A percentile compares a stretch with the other conserved stretches of the same genome.
Conservation (phyloP, 108 stramenopile genomes). For the Tribonema minus region DNA sequence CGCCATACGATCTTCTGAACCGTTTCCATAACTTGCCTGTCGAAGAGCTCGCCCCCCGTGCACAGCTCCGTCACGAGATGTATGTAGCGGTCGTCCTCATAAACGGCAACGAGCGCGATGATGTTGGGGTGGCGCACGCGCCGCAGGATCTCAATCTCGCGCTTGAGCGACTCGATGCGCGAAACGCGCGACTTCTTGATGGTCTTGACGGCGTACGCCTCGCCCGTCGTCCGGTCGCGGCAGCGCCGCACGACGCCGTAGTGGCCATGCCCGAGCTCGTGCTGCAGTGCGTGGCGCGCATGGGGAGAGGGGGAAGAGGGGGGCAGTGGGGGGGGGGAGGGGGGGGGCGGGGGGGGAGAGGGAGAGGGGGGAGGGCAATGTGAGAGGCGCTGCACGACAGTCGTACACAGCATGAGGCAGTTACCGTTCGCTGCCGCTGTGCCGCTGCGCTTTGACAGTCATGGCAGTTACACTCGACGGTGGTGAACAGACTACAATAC, state of each 20-base stretch:
- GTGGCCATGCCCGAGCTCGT: slow-evolving; percentile 49
- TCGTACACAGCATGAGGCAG: no score
- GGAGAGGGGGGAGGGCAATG: no score
- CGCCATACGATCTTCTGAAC: slow-evolving; percentile 49
- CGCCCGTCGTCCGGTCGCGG: slow-evolving; percentile 7
- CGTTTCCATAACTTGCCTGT: no score
- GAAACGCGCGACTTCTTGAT: slow-evolving; percentile 36
- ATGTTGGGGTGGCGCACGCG: slow-evolving; percentile 47
- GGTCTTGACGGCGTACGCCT: slow-evolving; percentile 47
- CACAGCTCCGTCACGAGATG: slow-evolving; percentile 75
- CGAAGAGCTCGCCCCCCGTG: slow-evolving; percentile 86
- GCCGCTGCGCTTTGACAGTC: no score
- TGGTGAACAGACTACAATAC: no score
- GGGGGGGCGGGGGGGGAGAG: no score
- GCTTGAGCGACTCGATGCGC: slow-evolving; percentile 22
- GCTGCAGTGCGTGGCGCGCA: no score
- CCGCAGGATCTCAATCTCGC: slow-evolving; percentile 44
- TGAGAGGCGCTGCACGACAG: no score
- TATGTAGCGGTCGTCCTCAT: slow-evolving; percentile 47
- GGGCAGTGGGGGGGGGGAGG: no score
- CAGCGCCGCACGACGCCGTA: slow-evolving; percentile 50
- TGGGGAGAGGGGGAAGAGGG: no score
- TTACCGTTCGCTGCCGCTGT: no score
- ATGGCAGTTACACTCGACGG: no score
- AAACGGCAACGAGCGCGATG: slow-evolving; percentile 48